Evolutionary conservation across 2,329 filamentous ascomycete genomes (phyloP).

Genomic region (Botrytis fragariae): DNA sequence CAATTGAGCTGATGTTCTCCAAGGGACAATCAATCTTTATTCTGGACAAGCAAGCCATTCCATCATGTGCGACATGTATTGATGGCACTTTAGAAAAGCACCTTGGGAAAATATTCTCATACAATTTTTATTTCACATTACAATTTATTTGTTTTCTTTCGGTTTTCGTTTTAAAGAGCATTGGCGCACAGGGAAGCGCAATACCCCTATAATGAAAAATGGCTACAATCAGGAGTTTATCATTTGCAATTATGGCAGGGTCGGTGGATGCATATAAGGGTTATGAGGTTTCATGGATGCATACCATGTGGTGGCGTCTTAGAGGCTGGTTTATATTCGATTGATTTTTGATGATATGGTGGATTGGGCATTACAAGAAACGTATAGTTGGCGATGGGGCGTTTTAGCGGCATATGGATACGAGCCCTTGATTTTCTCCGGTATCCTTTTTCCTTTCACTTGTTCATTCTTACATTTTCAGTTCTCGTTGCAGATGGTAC

Average conservation of each 20-base stretch:
- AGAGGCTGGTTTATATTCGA: not conserved
- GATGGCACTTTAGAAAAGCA: not conserved
- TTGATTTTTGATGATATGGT: not conserved
- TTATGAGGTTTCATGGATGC: conserved; percentile 5
- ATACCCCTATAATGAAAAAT: conserved; percentile 9
- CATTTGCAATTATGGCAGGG: not conserved
- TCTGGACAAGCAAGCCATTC: not conserved
- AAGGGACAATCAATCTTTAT: not conserved
- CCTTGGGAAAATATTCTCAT: not conserved
- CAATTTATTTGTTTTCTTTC: not conserved
- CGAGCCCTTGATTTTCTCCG: not conserved
- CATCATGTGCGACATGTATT: not conserved
- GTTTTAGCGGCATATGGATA: conserved; percentile 2
- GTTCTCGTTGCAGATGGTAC: not conserved
- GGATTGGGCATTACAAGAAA: conserved; percentile 7
- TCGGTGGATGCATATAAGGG: not conserved
- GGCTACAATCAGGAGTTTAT: conserved; percentile 12
- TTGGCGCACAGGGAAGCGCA: conserved; percentile 12
- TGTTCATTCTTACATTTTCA: not conserved
- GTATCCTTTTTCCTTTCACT: not conserved
- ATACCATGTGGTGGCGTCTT: not conserved
- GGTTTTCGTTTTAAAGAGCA: not conserved
- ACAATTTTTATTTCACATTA: not conserved
- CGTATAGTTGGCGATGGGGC: not conserved
- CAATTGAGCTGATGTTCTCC: not conserved